Evolutionary conservation across 2,329 filamentous ascomycete genomes (phyloP).

Genomic region (Leptoxyphium fumago): DNA sequence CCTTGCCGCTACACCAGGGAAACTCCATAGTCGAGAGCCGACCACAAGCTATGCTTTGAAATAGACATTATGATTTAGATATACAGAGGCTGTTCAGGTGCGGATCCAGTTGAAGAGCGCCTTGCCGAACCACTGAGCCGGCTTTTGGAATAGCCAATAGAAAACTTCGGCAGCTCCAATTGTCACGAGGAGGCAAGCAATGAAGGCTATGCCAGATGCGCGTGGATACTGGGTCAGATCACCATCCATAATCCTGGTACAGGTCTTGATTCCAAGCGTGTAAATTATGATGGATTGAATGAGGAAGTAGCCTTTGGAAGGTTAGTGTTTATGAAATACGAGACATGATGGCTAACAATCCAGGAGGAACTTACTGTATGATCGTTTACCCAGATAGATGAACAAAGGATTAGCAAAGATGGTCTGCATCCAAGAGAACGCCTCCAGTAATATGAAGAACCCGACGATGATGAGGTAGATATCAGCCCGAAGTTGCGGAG

Average conservation of each 20-base stretch:
- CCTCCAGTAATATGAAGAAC: slow-evolving; percentile 27
- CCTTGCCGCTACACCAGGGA: slow-evolving; percentile 8
- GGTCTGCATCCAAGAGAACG: slow-evolving; percentile 21
- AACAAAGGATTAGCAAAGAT: slow-evolving; percentile 22
- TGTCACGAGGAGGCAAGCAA: slow-evolving; percentile 8
- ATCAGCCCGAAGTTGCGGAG: slow-evolving; percentile 27
- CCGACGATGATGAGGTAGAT: slow-evolving; percentile 31
- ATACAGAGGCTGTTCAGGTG: slow-evolving; percentile 2
- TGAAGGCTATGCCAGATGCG: slow-evolving; percentile 8
- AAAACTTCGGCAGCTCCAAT: slow-evolving; percentile 7
- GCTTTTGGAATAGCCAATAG: slow-evolving; percentile 9
- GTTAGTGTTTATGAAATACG: neutral
- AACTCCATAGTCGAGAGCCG: neutral
- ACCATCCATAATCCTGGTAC: slow-evolving; percentile 21
- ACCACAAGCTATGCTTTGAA: neutral
- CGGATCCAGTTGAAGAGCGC: slow-evolving; percentile 9
- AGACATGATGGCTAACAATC: neutral
- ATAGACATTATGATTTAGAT: neutral
- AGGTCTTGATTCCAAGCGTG: slow-evolving; percentile 27
- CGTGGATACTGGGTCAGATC: slow-evolving; percentile 4
- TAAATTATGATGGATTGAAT: slow-evolving; percentile 28
- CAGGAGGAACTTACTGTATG: slow-evolving; percentile 27
- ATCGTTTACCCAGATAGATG: slow-evolving; percentile 26
- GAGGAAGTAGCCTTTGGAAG: slow-evolving; percentile 25
- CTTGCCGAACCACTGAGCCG: slow-evolving; percentile 7